Evolutionary conservation across 2,329 filamentous ascomycete species (phyloP), one percentile per base, ranked within the genome.

Genomic region (Beauveria sp.): DNA sequence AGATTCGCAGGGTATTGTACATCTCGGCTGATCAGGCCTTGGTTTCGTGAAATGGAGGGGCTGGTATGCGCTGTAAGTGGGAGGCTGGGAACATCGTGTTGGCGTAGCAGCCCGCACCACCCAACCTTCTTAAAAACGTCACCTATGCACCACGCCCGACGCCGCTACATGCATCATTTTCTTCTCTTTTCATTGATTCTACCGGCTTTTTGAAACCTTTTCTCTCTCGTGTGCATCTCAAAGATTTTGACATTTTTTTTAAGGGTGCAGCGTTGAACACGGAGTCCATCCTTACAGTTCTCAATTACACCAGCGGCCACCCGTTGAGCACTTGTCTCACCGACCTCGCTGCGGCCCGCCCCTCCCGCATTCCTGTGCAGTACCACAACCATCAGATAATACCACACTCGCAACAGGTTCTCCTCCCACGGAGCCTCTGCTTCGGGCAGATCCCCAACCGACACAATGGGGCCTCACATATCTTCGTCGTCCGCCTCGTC

Each of bases 71-170:
- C 45, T 58, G 55, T 70, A 72, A 72, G 71, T 72, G 65, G 70
- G 72, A 74, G 72, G 72, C 70, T 73, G 72, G 72, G 72, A 69
- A 55, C 26, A 28, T 9, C 43, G 38, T 62, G 14, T 34, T 46
- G 50, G 55, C 63, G 54, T 63, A 40, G 64, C 62, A 66, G 62
- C 67, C 65, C 26, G 24, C 65, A 66, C 65, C 64, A 67, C 26
- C 62, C 62, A 58, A 65, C 66, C 65, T 56, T 62, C 67, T 68
- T 72, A 69, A 71, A 71, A 70, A 65, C 69, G 70, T 67, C 12
- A 22, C 10, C 69, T 63, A 66, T 72, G 69, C 70, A 71, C 67
- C 28, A 67, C 65, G 58, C 58, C 70, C 70, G 64, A 66, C 66
- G 62, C 60, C 62, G 64, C 62, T 51, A 60, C 14, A 34, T 46